These are phyloP conservation scores for Tilletia setariae DNA, from an alignment of 1,284 basidiomycete species.

Conservation along the genomic window DNA sequence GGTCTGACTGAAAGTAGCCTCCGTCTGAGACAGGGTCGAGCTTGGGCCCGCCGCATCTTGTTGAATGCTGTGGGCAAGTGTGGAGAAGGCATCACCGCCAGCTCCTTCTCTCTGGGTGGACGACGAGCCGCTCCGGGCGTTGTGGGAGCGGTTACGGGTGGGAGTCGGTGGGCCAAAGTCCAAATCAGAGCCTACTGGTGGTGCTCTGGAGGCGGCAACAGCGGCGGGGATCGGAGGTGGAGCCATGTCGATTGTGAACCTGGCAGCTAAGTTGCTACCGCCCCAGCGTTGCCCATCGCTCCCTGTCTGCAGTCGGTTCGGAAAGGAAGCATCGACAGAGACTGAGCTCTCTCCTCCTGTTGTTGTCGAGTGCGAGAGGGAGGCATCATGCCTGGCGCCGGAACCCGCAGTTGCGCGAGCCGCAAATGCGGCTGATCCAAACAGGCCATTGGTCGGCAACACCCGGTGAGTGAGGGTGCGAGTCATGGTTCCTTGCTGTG, in stretches of 20 bases:
- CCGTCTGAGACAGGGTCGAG: too few relatives aligned
- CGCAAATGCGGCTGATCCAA: background rate
- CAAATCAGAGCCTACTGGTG: too few relatives aligned
- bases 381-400: background rate
- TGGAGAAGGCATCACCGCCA: background rate
- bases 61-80: background rate
- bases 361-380: background rate
- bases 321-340: slow-evolving; percentile 1
- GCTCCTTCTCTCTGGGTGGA: background rate
- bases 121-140: background rate
- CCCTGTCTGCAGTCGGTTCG: background rate
- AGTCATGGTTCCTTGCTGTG: background rate
- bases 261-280: background rate
- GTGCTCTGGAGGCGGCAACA: too few relatives aligned
- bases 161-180: background rate
- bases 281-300: background rate
- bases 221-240: background rate
- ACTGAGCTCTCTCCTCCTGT: slow-evolving; percentile 10
- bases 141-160: background rate
- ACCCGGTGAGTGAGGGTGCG: background rate
- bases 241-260: background rate
- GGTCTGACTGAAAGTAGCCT: background rate
- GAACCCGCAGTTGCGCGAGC: background rate
- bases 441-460: background rate
- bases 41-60: background rate